Evolutionary conservation across 805 yeast species (phyloP).

Genomic region (Candida incommunis): DNA sequence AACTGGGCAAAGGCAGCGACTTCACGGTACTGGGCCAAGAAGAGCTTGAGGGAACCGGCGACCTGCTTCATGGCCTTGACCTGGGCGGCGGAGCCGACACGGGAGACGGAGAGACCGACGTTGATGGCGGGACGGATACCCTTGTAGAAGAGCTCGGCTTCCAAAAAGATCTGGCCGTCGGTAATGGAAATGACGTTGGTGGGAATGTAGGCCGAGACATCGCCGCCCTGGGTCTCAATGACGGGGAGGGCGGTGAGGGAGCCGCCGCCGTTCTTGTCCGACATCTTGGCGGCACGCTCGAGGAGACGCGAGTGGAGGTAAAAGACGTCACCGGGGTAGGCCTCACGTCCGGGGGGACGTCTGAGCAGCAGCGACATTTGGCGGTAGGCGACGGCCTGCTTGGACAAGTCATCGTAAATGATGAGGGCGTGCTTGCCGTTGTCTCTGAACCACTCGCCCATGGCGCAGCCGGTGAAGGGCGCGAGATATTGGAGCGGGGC

Average conservation of each 20-base stretch:
- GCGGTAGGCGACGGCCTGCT: conserved; percentile 99
- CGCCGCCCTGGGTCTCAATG: conserved; percentile 99
- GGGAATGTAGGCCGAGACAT: conserved; percentile 95
- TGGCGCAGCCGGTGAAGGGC: conserved; percentile 99
- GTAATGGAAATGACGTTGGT: conserved; percentile 96
- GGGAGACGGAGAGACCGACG: conserved; percentile 99
- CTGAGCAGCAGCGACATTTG: conserved; percentile 94
- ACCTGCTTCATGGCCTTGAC: conserved; percentile 99
- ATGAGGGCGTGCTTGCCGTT: conserved; percentile 96
- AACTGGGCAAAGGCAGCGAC: conserved; percentile 99
- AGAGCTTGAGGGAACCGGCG: conserved; percentile 99
- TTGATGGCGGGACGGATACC: conserved; percentile 99
- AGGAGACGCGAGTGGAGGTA: conserved; percentile 88
- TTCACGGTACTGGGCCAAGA: conserved; percentile 99
- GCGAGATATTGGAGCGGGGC: conserved; percentile 99
- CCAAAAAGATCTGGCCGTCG: conserved; percentile 97
- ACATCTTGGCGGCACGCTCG: conserved; percentile 97
- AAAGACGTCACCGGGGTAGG: conserved; percentile 95
- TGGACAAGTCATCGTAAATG: conserved; percentile 94
- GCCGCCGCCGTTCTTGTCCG: conserved; percentile 80
- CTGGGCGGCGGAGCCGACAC: conserved; percentile 99
- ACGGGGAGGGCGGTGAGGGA: conserved; percentile 92
- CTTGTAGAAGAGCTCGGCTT: conserved; percentile 99
- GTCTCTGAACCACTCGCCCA: conserved; percentile 99
- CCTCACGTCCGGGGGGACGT: conserved; percentile 96